These are phyloP conservation scores for Barnettozyma californica DNA, from an alignment of 805 yeast genomes.

Conservation along the genomic window DNA sequence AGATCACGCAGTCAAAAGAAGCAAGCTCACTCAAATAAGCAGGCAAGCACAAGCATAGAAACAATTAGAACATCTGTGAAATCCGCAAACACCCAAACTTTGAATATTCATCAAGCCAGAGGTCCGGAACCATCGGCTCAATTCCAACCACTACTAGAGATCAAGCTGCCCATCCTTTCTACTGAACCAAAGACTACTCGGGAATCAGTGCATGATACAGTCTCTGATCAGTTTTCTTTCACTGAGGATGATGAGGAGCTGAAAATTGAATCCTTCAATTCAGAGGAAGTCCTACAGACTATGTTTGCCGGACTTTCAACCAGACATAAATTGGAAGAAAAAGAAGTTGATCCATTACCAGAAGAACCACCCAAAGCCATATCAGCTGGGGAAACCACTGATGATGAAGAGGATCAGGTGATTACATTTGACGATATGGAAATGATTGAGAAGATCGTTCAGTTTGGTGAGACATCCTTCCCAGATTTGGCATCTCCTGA, in stretches of 20 bases:
- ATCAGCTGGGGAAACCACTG: neutral
- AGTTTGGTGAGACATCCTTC: conserved; percentile 36
- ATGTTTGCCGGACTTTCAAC: conserved; percentile 13
- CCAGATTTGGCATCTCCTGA: conserved; percentile 28
- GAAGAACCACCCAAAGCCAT: neutral
- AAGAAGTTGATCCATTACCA: neutral
- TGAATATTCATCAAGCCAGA: neutral
- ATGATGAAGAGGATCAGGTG: conserved; percentile 6
- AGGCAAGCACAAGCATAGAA: neutral
- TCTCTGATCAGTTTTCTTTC: conserved; percentile 21
- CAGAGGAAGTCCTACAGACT: conserved; percentile 11
- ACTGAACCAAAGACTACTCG: neutral
- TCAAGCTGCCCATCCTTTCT: neutral
- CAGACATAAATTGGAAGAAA: neutral
- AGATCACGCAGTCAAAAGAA: conserved; percentile 6
- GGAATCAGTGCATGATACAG: conserved; percentile 1
- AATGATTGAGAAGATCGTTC: conserved; percentile 34
- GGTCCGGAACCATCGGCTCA: neutral
- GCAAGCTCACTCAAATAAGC: neutral
- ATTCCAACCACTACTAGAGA: neutral
- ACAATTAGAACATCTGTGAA: neutral
- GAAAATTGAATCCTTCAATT: conserved; percentile 9
- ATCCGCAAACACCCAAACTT: neutral
- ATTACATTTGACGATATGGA: conserved; percentile 30
- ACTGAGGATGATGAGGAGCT: conserved; percentile 23